Percentiles rank a stretch among this genome's conserved stretches.
Conservation (phyloP, 2,329 filamentous ascomycete species). For the Botryotinia globosa region DNA sequence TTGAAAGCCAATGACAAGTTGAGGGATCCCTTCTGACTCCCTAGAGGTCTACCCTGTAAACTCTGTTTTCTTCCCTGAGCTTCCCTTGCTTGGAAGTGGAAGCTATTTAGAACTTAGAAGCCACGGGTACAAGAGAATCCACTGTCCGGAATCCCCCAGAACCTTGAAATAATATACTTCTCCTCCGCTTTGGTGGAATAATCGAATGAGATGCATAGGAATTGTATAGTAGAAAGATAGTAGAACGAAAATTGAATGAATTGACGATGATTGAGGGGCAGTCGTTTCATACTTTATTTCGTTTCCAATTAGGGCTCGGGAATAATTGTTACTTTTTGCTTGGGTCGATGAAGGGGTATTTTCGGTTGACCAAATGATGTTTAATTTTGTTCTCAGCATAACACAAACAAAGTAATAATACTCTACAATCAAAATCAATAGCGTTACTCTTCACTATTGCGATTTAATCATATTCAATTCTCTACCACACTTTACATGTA, state of each 20-base stretch:
- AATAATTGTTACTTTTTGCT: neutral
- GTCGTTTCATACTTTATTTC: slow-evolving; percentile 12
- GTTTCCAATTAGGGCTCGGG: neutral
- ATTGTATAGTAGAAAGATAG: neutral
- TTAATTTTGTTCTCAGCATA: neutral
- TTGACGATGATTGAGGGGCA: slow-evolving; percentile 9
- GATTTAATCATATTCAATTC: neutral
- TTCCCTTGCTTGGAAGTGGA: slow-evolving; percentile 2
- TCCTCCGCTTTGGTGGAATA: slow-evolving; percentile 2
- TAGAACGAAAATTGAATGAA: neutral
- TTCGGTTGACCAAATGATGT: slow-evolving; percentile 12
- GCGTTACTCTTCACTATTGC: neutral
- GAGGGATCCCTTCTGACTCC: slow-evolving; percentile 6
- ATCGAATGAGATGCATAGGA: slow-evolving; percentile 9
- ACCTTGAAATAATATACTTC: neutral
- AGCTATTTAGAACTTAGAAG: slow-evolving; percentile 8
- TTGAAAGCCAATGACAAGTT: slow-evolving; percentile 2
- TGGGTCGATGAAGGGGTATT: slow-evolving; percentile 9
- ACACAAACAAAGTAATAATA: neutral
- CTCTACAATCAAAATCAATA: neutral
- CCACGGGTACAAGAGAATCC: slow-evolving; percentile 10
- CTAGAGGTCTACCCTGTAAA: slow-evolving; percentile 7
- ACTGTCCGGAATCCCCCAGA: slow-evolving; percentile 19
- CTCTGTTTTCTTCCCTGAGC: slow-evolving; percentile 2
- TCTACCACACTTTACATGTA: neutral